Percentiles rank a stretch among this genome's conserved stretches.
phyloP scores from a whole-genome alignment of 108 stramenopile genomes.

The Stephanodiscus minutulus region DNA sequence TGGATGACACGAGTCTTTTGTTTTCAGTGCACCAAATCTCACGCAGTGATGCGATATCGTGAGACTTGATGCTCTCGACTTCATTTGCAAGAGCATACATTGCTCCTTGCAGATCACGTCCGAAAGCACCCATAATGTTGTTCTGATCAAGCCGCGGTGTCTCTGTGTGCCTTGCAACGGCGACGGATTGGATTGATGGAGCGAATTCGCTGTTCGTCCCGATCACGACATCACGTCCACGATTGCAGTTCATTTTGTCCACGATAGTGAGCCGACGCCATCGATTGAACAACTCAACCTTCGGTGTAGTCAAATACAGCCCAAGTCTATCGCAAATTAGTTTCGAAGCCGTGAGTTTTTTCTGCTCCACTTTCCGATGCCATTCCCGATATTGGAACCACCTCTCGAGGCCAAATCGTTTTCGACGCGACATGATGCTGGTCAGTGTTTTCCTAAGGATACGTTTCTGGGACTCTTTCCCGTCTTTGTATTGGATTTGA shows the following conservation, averaged over 20 bases:
- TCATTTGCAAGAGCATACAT: slow-evolving; percentile 44
- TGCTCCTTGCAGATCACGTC: slow-evolving; percentile 43
- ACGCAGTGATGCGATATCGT: slow-evolving; percentile 34
- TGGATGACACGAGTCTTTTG: slow-evolving; percentile 19
- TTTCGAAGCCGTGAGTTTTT: slow-evolving; percentile 35
- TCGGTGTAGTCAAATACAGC: slow-evolving; percentile 2
- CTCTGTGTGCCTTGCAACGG: neutral
- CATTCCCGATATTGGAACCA: slow-evolving; percentile 37
- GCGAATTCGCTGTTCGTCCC: neutral
- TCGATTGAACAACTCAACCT: slow-evolving; percentile 34
- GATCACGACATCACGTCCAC: neutral
- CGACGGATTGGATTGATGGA: slow-evolving; percentile 4
- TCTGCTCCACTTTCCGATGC: slow-evolving; percentile 32
- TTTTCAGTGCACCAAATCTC: slow-evolving; percentile 23
- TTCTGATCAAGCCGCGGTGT: slow-evolving; percentile 8
- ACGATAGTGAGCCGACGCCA: slow-evolving; percentile 47
- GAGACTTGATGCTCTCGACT: slow-evolving; percentile 29
- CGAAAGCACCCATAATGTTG: slow-evolving; percentile 34
- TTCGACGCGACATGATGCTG: slow-evolving; percentile 39
- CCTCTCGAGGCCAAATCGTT: slow-evolving; percentile 31
- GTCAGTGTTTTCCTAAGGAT: slow-evolving; percentile 36
- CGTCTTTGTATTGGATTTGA: slow-evolving; percentile 22
- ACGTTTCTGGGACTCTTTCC: slow-evolving; percentile 32
- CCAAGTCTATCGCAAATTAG: slow-evolving; percentile 29
- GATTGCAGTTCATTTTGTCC: slow-evolving; percentile 25